Evolutionary conservation across 2,329 filamentous ascomycete species (phyloP).

Genomic region (Fusarium subtropicale): DNA sequence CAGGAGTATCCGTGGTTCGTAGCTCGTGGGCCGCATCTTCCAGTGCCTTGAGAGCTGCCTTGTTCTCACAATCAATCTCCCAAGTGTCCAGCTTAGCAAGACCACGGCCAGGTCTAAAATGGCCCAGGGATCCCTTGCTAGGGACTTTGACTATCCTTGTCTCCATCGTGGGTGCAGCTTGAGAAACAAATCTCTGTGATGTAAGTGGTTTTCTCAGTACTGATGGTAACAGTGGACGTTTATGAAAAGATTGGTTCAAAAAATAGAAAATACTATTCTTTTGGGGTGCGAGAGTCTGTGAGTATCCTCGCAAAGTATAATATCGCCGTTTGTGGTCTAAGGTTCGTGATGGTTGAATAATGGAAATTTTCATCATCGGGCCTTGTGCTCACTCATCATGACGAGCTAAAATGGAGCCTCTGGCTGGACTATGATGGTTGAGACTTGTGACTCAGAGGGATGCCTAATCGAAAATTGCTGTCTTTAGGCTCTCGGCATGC

Average conservation of each 20-base stretch:
- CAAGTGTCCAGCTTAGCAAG: conserved; percentile 56
- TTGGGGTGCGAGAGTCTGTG: not conserved
- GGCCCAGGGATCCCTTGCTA: conserved; percentile 50
- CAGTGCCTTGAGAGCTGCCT: conserved; percentile 58
- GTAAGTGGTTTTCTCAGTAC: conserved; percentile 44
- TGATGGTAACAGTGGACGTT: not conserved
- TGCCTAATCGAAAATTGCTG: conserved; percentile 28
- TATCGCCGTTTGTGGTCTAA: conserved; percentile 24
- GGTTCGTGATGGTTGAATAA: conserved; percentile 40
- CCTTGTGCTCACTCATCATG: conserved; percentile 47
- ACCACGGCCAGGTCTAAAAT: conserved; percentile 48
- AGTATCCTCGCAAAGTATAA: conserved; percentile 11
- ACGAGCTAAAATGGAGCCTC: conserved; percentile 41
- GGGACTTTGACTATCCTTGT: conserved; percentile 56
- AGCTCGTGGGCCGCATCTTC: conserved; percentile 75
- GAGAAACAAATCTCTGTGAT: conserved; percentile 37
- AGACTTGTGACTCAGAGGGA: conserved; percentile 42
- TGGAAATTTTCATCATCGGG: conserved; percentile 46
- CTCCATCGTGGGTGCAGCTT: conserved; percentile 50
- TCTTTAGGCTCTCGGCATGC: conserved; percentile 25
- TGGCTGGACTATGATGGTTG: conserved; percentile 36
- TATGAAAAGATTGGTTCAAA: conserved; percentile 7
- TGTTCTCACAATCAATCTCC: conserved; percentile 52
- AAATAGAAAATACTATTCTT: conserved; percentile 5
- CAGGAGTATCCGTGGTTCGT: conserved; percentile 74